Base-by-base conservation (phyloP, 257 asterid genomes). In the Capsicum pubescens region DNA sequence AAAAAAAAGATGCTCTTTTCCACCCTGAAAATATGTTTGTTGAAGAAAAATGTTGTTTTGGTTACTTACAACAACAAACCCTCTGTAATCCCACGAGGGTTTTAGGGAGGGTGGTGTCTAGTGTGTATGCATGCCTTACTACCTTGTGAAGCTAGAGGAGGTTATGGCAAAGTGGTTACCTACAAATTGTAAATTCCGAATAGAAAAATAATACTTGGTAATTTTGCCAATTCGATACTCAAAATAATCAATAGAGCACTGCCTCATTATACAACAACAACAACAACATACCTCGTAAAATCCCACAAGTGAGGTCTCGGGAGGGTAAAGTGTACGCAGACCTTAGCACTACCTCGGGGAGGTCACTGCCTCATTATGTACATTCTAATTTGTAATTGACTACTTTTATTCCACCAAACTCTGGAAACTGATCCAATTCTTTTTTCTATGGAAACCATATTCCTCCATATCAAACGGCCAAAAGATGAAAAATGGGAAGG, bases 31-130 rank as follows among this genome's bases (percentile, higher is more conserved):
- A 74, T 72, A 5, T 21, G 6, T 74, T 50, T 19, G 7, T 17
- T 19, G 60, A 74, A 74, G 60, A 74, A 74, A 74, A 74, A 74
- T 19, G 60, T 6, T 48, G 36, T 72, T 48, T 69, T 42, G 16
- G 70, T 67, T 67, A 36, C 74, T 50, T 35, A 67, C 74, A 67
- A 46, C 44, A 39, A 39, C 44, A 39, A 3, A 39, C 44, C 44
- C 44, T 3, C 4, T 39, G 44, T 39, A 39, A 39, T 39, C 44
- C 44, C 44, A 39, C 4, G 44, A 39, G 44, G 44, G 44, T 39
- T 4, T 4, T 39, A 4, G 44, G 44, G 44, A 39, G 44, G 44
- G 44, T 39, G 44, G 44, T 39, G 44, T 39, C 32, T 26, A 26
- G 32, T 26, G 32, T 26, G 32, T 26, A 26, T 26, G 32, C 32